Evolutionary conservation across 805 yeast species (phyloP).

Genomic region (Deakozyma indianensis): DNA sequence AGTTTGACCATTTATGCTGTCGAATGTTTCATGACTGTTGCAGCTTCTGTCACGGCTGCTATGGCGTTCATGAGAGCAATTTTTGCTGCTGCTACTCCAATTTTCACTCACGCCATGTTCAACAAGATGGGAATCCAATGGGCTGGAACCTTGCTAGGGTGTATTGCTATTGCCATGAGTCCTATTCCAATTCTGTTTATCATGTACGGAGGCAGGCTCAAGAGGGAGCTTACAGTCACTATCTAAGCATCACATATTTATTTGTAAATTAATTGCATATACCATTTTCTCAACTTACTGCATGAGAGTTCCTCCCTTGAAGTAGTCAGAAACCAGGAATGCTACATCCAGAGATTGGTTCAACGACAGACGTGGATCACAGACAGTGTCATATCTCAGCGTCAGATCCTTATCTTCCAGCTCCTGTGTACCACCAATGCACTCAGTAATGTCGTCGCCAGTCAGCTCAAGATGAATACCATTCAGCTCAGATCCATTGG

Average conservation of each 20-base stretch:
- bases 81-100: slow-evolving; percentile 48
- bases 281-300: not conserved
- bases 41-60: slow-evolving; percentile 55
- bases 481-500: slow-evolving; percentile 19
- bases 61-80: slow-evolving; percentile 45
- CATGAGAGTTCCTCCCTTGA: slow-evolving; percentile 7
- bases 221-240: too few relatives aligned
- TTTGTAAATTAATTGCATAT: too few relatives aligned
- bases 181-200: slow-evolving; percentile 46
- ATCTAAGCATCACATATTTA: too few relatives aligned
- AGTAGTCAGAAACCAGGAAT: slow-evolving; percentile 26
- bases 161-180: slow-evolving; percentile 31
- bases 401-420: slow-evolving; percentile 25
- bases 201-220: slow-evolving; percentile 33
- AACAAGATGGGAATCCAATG: slow-evolving; percentile 34
- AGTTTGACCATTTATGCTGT: slow-evolving; percentile 46
- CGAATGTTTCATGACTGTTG: slow-evolving; percentile 41
- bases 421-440: slow-evolving; percentile 27
- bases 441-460: slow-evolving; percentile 30
- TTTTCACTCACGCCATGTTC: slow-evolving; percentile 42
- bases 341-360: slow-evolving; percentile 29
- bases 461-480: slow-evolving; percentile 30
- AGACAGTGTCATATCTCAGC: slow-evolving; percentile 27
- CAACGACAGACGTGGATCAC: slow-evolving; percentile 28
- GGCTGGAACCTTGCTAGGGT: slow-evolving; percentile 43